A percentile compares a stretch with the other conserved stretches of the same genome.
Evolutionary conservation across 176 grass and related monocot species (phyloP).

Genomic region (Bonia amplexicaulis): DNA sequence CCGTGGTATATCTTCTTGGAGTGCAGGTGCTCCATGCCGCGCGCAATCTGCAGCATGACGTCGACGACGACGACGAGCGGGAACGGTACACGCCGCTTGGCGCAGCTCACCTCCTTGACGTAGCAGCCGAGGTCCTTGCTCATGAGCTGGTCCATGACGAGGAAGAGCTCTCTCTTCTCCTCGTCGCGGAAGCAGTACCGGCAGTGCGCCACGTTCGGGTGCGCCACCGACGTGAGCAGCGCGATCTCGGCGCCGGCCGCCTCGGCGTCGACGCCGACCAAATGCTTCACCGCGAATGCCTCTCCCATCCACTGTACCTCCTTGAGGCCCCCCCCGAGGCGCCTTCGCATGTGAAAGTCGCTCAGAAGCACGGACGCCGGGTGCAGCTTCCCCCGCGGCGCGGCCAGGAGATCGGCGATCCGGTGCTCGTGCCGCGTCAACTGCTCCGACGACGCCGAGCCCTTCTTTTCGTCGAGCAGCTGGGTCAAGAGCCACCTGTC

Average conservation of each 20-base stretch:
- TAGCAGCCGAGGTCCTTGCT: constrained; percentile 57
- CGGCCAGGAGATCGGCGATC: constrained; percentile 56
- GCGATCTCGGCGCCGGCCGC: constrained; percentile 34
- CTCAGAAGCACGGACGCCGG: constrained; percentile 43
- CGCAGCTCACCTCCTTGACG: constrained; percentile 54
- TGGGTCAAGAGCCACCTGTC: constrained; percentile 69
- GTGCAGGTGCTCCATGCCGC: constrained; percentile 94
- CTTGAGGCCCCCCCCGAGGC: constrained; percentile 51
- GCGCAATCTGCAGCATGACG: constrained; percentile 78
- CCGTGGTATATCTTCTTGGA: constrained; percentile 72
- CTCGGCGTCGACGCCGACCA: constrained; percentile 49
- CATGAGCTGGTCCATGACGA: constrained; percentile 76
- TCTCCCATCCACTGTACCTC: constrained; percentile 86
- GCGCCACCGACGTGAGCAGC: constrained; percentile 53
- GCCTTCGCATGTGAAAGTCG: constrained; percentile 61
- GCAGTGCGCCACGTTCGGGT: constrained; percentile 73
- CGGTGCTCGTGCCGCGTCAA: constrained; percentile 57
- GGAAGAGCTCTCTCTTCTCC: constrained; percentile 67
- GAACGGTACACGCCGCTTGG: constrained; percentile 50
- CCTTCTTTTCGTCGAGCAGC: constrained; percentile 44
- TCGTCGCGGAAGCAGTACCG: constrained; percentile 84
- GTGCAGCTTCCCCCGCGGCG: constrained; percentile 56
- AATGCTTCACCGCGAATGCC: constrained; percentile 60
- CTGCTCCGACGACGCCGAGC: neutral
- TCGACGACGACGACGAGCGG: constrained; percentile 59